These are phyloP conservation scores for Nemophila menziesii DNA, from an alignment of 257 asterid species.

Conservation along the genomic window DNA sequence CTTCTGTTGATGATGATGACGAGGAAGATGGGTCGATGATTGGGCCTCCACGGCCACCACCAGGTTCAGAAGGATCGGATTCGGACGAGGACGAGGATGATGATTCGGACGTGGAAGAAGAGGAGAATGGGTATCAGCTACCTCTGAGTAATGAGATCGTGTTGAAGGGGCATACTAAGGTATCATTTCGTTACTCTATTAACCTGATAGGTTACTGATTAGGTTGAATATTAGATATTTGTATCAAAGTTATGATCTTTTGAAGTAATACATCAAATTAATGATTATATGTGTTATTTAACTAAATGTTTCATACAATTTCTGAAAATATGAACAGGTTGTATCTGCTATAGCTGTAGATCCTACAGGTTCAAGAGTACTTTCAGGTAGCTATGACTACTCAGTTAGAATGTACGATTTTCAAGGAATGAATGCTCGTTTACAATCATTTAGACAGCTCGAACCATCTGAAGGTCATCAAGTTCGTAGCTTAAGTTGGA, in stretches of 20 bases:
- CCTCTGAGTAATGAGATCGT: slow-evolving; percentile 93
- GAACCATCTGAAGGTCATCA: slow-evolving; percentile 99
- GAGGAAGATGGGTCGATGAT: slow-evolving; percentile 27
- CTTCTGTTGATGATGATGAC: slow-evolving; percentile 20
- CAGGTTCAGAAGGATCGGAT: slow-evolving; percentile 27
- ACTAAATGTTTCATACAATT: not conserved
- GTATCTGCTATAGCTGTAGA: slow-evolving; percentile 91
- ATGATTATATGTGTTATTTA: not conserved
- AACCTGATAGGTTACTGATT: too few relatives aligned
- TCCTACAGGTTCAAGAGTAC: slow-evolving; percentile 84
- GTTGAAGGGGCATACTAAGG: slow-evolving; percentile 93
- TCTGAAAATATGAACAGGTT: slow-evolving; percentile 29
- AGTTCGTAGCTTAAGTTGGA: slow-evolving; percentile 96
- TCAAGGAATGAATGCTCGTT: slow-evolving; percentile 93
- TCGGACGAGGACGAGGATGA: slow-evolving; percentile 53
- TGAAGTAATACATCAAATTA: not conserved
- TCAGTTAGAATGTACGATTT: slow-evolving; percentile 92
- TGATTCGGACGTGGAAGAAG: slow-evolving; percentile 46
- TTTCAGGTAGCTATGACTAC: slow-evolving; percentile 90
- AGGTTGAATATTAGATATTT: not conserved
- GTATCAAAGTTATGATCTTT: not conserved
- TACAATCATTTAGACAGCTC: slow-evolving; percentile 88
- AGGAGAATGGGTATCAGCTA: slow-evolving; percentile 38
- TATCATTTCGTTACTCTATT: slow-evolving; percentile 7
- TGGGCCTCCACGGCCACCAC: slow-evolving; percentile 51